These are phyloP conservation scores for Huntiella omanensis DNA, from an alignment of 2,329 filamentous ascomycete genomes.

Conservation along the genomic window DNA sequence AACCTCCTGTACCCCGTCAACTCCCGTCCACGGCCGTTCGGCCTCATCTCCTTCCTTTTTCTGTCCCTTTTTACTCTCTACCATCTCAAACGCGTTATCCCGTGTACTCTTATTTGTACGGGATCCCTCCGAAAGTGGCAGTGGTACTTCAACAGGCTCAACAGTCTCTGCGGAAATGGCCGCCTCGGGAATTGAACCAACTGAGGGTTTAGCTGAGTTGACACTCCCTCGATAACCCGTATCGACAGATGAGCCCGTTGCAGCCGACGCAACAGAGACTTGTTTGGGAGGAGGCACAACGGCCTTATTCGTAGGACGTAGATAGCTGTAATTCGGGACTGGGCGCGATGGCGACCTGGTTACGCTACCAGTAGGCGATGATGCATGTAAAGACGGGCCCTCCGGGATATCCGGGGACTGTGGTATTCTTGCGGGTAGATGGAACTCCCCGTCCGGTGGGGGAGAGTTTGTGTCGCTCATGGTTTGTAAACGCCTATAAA, in stretches of 20 bases:
- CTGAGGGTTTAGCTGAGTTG: conserved; percentile 9
- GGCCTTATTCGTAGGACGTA: background rate
- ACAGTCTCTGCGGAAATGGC: conserved; percentile 1
- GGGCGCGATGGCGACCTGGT: background rate
- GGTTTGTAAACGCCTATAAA: too few species aligned
- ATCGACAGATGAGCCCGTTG: background rate
- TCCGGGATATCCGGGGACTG: background rate
- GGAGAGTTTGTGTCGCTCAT: too few species aligned
- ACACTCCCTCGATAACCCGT: conserved; percentile 8
- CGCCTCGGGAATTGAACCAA: conserved; percentile 8
- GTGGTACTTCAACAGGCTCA: conserved; percentile 4
- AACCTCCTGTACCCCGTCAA: too few species aligned
- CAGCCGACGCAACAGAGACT: background rate
- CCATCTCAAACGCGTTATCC: too few species aligned
- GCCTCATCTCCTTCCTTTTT: too few species aligned
- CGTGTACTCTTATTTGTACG: background rate
- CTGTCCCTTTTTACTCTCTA: too few species aligned
- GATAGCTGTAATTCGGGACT: conserved; percentile 6
- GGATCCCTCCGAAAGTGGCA: conserved; percentile 8
- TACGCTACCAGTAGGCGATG: background rate
- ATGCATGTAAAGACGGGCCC: too few species aligned
- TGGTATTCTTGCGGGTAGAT: conserved; percentile 1
- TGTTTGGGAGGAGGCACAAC: background rate
- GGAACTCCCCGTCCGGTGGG: background rate
- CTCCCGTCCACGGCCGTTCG: too few species aligned